Percentiles rank a stretch among this genome's conserved stretches.
Evolutionary conservation across 2,329 filamentous ascomycete species (phyloP).

Genomic region (Diaporthe vexans): DNA sequence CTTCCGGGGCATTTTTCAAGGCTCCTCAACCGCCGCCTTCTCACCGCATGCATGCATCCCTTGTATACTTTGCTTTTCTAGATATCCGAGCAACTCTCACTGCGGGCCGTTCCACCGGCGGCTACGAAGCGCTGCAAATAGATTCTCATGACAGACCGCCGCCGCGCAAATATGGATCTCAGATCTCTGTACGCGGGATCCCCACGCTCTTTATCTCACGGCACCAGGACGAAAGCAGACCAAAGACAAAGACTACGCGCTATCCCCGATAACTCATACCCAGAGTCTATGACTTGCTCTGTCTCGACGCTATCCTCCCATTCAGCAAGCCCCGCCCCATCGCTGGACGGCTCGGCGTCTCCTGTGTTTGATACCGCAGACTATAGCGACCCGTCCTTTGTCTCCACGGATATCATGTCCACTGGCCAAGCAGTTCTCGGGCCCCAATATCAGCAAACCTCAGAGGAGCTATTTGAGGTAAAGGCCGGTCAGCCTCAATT

Average conservation of each 20-base stretch:
- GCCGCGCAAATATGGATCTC: slow-evolving; percentile 32
- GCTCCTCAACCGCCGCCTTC: background rate
- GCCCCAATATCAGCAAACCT: background rate
- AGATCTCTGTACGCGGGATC: slow-evolving; percentile 36
- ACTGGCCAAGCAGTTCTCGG: slow-evolving; percentile 18
- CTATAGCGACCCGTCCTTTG: slow-evolving; percentile 37
- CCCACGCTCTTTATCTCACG: slow-evolving; percentile 20
- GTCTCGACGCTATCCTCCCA: slow-evolving; percentile 37
- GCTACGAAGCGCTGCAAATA: slow-evolving; percentile 38
- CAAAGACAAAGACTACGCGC: slow-evolving; percentile 30
- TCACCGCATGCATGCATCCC: slow-evolving; percentile 34
- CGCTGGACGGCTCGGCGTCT: slow-evolving; percentile 29
- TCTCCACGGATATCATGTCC: slow-evolving; percentile 31
- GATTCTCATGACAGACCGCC: background rate
- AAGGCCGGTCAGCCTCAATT: slow-evolving; percentile 18
- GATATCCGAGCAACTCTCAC: background rate
- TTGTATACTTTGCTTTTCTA: slow-evolving; percentile 16
- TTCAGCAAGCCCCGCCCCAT: slow-evolving; percentile 30
- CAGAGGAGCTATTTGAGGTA: background rate
- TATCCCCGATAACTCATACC: slow-evolving; percentile 32
- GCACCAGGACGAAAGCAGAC: slow-evolving; percentile 4
- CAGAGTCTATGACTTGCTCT: slow-evolving; percentile 38
- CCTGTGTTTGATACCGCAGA: slow-evolving; percentile 37
- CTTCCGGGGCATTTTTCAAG: background rate
- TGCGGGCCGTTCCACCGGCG: slow-evolving; percentile 38